phyloP scores from a whole-genome alignment of 2,329 filamentous ascomycete genomes.

The Xylariaceae sp. region DNA sequence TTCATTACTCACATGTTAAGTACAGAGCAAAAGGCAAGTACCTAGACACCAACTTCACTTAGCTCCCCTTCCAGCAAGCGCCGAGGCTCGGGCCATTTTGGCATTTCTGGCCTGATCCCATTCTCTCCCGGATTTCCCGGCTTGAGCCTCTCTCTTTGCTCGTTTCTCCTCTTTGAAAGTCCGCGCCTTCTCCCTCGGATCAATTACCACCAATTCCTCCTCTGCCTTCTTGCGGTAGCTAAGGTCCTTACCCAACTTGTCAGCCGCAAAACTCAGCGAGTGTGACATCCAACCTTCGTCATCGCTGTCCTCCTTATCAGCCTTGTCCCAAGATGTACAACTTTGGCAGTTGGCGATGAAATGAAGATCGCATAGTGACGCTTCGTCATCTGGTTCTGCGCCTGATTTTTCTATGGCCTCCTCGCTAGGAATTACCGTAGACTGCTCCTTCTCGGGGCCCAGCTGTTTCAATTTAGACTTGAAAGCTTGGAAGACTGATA shows the following conservation, averaged over 20 bases:
- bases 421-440: constrained; percentile 12
- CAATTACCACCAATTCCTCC: constrained; percentile 88
- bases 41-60: constrained; percentile 34
- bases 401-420: constrained; percentile 26
- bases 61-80: constrained; percentile 54
- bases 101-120: constrained; percentile 59
- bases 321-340: constrained; percentile 78
- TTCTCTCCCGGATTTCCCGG: constrained; percentile 48
- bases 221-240: constrained; percentile 88
- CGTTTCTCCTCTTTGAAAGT: constrained; percentile 64
- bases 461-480: constrained; percentile 66
- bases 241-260: constrained; percentile 86
- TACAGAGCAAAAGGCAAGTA: too few species aligned
- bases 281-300: constrained; percentile 82
- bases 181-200: constrained; percentile 78
- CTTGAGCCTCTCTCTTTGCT: constrained; percentile 52
- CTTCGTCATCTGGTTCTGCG: constrained; percentile 59
- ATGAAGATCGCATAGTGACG: constrained; percentile 81
- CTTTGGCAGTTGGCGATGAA: constrained; percentile 96
- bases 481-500: constrained; percentile 75
- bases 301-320: constrained; percentile 47
- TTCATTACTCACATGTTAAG: too few species aligned
- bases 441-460: constrained; percentile 33
- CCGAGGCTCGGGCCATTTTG: constrained; percentile 50
- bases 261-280: constrained; percentile 78